Evolutionary conservation across 1,284 basidiomycete species (phyloP).

Genomic region (Pyrrhoderma lamaoense): DNA sequence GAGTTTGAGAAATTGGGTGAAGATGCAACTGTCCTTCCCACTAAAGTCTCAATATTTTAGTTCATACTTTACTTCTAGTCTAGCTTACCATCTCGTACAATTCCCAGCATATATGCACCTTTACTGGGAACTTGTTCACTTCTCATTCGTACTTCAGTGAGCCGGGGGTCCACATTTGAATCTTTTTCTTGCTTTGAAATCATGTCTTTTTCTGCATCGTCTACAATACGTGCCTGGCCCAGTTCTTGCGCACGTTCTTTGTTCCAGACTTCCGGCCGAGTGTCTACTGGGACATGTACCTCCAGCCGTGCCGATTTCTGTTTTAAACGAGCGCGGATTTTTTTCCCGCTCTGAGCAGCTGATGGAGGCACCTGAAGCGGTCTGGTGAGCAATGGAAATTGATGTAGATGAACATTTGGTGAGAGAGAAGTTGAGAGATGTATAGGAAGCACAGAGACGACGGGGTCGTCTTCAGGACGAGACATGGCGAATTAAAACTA

Average conservation of each 20-base stretch:
- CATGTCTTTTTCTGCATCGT: constrained; percentile 70
- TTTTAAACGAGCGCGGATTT: constrained; percentile 65
- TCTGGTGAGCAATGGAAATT: constrained; percentile 67
- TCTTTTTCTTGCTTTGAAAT: constrained; percentile 40
- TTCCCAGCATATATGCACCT: constrained; percentile 63
- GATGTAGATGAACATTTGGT: constrained; percentile 65
- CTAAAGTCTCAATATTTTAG: constrained; percentile 6
- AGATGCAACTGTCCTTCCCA: constrained; percentile 61
- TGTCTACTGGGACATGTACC: constrained; percentile 70
- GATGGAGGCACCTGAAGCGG: constrained; percentile 70
- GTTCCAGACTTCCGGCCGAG: constrained; percentile 73
- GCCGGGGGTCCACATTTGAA: constrained; percentile 49
- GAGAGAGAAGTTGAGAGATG: constrained; percentile 55
- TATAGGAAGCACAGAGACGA: constrained; percentile 61
- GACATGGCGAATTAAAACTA: constrained; percentile 4
- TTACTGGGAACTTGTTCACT: constrained; percentile 62
- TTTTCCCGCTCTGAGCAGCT: constrained; percentile 62
- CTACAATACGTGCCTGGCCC: constrained; percentile 55
- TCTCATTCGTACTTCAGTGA: constrained; percentile 60
- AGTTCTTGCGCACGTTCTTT: constrained; percentile 54
- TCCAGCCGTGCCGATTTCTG: constrained; percentile 54
- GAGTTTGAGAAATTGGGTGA: constrained; percentile 68
- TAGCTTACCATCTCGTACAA: constrained; percentile 58
- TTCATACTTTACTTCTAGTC: background rate
- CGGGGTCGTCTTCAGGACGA: constrained; percentile 41